Evolutionary conservation across 768 basidiomycete species (phyloP).

Genomic region (Cubamyces sp.): DNA sequence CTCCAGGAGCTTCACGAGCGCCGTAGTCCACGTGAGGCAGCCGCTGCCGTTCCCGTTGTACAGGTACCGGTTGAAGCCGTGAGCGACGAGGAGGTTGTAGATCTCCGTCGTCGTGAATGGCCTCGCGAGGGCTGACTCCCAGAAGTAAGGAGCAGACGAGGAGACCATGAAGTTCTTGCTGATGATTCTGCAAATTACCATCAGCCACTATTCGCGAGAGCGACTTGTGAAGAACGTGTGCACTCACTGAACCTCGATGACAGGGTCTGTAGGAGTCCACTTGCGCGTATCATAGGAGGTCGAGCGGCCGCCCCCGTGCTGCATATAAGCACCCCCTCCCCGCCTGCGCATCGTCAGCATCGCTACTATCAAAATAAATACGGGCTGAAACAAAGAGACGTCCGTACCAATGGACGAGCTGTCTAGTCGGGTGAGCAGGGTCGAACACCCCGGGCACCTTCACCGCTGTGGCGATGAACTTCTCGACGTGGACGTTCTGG

Average conservation of each 20-base stretch:
- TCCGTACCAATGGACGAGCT: slow-evolving; percentile 5
- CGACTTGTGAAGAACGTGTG: neutral
- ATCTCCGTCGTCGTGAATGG: slow-evolving; percentile 1
- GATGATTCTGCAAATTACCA: neutral
- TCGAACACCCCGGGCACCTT: neutral
- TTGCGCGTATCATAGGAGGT: neutral
- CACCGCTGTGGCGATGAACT: slow-evolving; percentile 2
- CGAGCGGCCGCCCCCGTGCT: neutral
- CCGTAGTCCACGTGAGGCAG: slow-evolving; percentile 6
- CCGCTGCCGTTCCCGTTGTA: slow-evolving; percentile 9
- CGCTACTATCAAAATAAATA: too few species aligned
- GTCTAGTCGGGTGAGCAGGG: neutral
- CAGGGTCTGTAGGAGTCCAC: neutral
- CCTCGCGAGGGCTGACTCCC: neutral
- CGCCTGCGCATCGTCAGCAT: neutral
- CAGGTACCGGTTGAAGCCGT: slow-evolving; percentile 2
- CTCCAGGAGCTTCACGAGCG: neutral
- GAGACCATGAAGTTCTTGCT: slow-evolving; percentile 6
- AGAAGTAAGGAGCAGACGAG: neutral
- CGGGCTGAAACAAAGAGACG: neutral
- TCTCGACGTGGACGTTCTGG: slow-evolving; percentile 1
- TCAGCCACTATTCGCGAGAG: too few species aligned
- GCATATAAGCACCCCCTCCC: neutral
- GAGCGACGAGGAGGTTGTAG: slow-evolving; percentile 2
- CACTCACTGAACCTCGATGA: neutral